Evolutionary conservation across 192 early-diverging fungal species (phyloP), one percentile per base, ranked within the genome.

Genomic region (Entomortierella chlamydospora): DNA sequence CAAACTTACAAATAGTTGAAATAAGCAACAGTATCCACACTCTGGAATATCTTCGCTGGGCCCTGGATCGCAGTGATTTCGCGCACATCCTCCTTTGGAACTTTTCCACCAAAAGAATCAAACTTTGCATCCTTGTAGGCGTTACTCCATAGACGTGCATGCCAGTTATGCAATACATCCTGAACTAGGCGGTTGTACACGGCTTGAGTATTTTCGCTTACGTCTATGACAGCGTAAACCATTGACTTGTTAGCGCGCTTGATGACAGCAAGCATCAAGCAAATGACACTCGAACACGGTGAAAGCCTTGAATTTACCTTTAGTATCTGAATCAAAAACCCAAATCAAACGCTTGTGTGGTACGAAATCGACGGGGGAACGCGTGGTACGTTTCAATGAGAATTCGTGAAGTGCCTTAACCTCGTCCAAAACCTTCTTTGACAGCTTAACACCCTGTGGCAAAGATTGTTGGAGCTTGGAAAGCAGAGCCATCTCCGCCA

Each of bases 311-410:
- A 1, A 7, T 5, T 33, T 66, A 84, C 79, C 79, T 67, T 81
- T 78, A 33, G 73, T 23, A 23, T 69, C 79, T 0, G 62, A 71
- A 45, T 81, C 79, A 58, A 81, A 85, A 26, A 87, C 79, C 93
- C 93, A 94, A 12, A 87, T 72, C 43, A 94, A 55, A 50, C 89
- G 85, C 66, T 92, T 88, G 41, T 91, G 81, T 34, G 91, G 87
- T 30, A 88, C 89, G 63, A 93, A 81, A 77, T 91, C 87, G 50
- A 85, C 61, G 10, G 92, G 84, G 33, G 82, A 60, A 31, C 88
- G 84, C 0, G 88, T 86, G 1, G 88, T 84, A 8, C 86, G 74
- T 23, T 87, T 78, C 39, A 89, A 63, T 15, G 70, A 73, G 53
- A 80, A 83, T 25, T 83, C 72, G 18, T 83, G 74, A 55, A 87